Percentiles rank a stretch among this genome's conserved stretches.
phyloP scores from a whole-genome alignment of 2,329 filamentous ascomycete genomes.

The Pestalotiopsis sp. region DNA sequence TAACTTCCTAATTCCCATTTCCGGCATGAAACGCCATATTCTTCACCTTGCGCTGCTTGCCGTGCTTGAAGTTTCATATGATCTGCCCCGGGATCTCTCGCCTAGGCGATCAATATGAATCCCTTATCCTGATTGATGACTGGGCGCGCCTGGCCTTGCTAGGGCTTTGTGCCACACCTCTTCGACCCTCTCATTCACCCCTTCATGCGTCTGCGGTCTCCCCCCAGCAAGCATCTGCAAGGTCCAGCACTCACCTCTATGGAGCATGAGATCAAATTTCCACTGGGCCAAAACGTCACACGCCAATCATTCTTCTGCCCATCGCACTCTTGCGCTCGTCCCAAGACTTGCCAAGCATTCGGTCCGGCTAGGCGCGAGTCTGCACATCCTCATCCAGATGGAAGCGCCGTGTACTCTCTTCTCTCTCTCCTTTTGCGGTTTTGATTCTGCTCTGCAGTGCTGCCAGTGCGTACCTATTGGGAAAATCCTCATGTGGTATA shows the following conservation, averaged over 20 bases:
- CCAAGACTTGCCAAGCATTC: not conserved
- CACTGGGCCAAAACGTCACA: slow-evolving; percentile 1
- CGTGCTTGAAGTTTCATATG: slow-evolving; percentile 6
- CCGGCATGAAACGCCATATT: slow-evolving; percentile 5
- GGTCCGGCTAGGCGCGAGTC: not conserved
- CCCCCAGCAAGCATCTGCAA: not conserved
- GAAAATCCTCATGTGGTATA: not conserved
- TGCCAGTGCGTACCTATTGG: not conserved
- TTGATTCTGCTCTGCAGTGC: not conserved
- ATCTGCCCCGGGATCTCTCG: slow-evolving; percentile 1
- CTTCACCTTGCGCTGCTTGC: not conserved
- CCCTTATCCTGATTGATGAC: not conserved
- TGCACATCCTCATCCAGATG: not conserved
- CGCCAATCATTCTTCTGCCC: not conserved
- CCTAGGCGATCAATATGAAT: not conserved
- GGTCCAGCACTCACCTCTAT: not conserved
- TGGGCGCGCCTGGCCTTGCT: not conserved
- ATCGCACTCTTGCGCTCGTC: not conserved
- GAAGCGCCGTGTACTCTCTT: not conserved
- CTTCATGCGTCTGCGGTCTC: not conserved
- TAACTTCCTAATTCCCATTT: slow-evolving; percentile 2
- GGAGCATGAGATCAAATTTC: slow-evolving; percentile 8
- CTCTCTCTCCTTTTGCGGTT: not conserved
- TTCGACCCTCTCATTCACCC: not conserved
- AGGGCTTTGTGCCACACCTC: not conserved